phyloP scores from a whole-genome alignment of 805 yeast species.

The Lachancea waltii region DNA sequence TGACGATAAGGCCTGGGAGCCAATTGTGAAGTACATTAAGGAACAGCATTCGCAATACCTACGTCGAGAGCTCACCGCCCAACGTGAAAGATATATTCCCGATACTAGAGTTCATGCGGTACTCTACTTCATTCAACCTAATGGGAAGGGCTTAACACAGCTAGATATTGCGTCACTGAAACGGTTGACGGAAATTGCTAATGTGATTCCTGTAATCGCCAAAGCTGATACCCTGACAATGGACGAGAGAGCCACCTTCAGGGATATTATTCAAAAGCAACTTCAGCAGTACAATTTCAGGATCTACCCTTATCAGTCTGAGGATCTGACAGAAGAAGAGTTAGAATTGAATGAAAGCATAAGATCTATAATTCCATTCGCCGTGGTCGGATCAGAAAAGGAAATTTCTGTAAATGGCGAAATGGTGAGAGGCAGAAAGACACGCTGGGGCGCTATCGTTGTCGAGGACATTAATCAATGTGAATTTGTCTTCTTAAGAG shows the following conservation, averaged over 20 bases:
- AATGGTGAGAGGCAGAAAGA: conserved; percentile 80
- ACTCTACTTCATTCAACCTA: conserved; percentile 84
- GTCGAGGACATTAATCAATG: conserved; percentile 93
- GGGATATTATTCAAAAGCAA: conserved; percentile 70
- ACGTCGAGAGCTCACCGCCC: conserved; percentile 91
- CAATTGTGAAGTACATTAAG: conserved; percentile 86
- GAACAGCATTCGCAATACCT: conserved; percentile 89
- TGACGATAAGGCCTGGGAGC: conserved; percentile 96
- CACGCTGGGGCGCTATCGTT: conserved; percentile 89
- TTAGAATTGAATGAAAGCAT: conserved; percentile 67
- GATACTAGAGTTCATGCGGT: conserved; percentile 94
- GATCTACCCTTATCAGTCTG: conserved; percentile 77
- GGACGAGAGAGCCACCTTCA: conserved; percentile 74
- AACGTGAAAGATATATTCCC: conserved; percentile 71
- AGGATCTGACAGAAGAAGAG: conserved; percentile 64
- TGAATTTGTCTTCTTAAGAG: conserved; percentile 90
- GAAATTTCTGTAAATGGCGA: conserved; percentile 73
- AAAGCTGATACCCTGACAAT: conserved; percentile 86
- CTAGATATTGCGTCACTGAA: conserved; percentile 78
- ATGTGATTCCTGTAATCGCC: conserved; percentile 93
- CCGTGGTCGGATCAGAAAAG: conserved; percentile 85
- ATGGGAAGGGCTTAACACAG: conserved; percentile 75
- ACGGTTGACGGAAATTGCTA: conserved; percentile 81
- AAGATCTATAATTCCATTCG: conserved; percentile 80
- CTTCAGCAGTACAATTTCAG: conserved; percentile 65